These are phyloP conservation scores for Limnanthes douglasii DNA, from an alignment of 345 rosid genomes.

Conservation along the genomic window DNA sequence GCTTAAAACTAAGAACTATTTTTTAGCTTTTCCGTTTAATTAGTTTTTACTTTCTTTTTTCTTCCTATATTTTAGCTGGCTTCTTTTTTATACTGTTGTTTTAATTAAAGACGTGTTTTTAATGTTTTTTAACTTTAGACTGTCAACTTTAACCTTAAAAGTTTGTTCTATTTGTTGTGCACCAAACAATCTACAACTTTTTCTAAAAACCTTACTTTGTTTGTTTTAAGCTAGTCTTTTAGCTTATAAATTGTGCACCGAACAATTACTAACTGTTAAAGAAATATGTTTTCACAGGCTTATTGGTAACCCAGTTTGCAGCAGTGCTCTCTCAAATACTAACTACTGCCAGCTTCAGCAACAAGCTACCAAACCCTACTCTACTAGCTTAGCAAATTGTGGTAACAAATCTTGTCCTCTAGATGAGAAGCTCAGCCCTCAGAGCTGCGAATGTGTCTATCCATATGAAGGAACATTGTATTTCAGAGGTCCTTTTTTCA, in stretches of 20 bases:
- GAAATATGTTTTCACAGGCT: slow-evolving; percentile 35
- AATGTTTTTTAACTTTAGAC: no score
- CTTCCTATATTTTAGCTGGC: no score
- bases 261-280: slow-evolving; percentile 6
- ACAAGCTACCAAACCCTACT: slow-evolving; percentile 34
- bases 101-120: no score
- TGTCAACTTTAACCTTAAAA: no score
- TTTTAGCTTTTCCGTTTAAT: no score
- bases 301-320: slow-evolving; percentile 81
- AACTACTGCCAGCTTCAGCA: slow-evolving; percentile 56
- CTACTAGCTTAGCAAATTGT: slow-evolving; percentile 67
- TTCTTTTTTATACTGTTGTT: no score
- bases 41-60: no score
- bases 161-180: no score
- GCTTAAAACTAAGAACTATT: no score
- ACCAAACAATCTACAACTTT: no score
- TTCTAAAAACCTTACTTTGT: background rate
- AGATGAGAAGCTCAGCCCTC: slow-evolving; percentile 81
- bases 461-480: slow-evolving; percentile 81
- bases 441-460: slow-evolving; percentile 77
- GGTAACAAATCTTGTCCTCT: slow-evolving; percentile 38
- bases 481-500: slow-evolving; percentile 68
- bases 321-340: slow-evolving; percentile 36
- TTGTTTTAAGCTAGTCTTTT: no score
- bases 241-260: no score